These are phyloP conservation scores for Steccherinum ochraceum DNA, from an alignment of 768 basidiomycete genomes.

Conservation along the genomic window DNA sequence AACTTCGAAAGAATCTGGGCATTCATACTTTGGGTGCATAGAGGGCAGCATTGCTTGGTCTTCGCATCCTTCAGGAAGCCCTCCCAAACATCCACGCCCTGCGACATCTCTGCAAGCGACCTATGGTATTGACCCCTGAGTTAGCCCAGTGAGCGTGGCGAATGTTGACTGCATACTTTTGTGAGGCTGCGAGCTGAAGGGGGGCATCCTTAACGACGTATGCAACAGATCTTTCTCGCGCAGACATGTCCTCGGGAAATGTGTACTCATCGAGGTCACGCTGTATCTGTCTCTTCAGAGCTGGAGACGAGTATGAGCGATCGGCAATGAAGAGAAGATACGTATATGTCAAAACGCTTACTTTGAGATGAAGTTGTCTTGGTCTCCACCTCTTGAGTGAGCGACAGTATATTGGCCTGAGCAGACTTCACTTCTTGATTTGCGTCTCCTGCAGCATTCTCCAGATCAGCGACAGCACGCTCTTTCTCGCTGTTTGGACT, in stretches of 20 bases:
- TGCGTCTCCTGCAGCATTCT: constrained; percentile 34
- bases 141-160: too few relatives aligned
- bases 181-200: not conserved
- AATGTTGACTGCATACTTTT: not conserved
- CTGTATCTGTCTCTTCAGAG: constrained; percentile 41
- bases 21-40: constrained; percentile 67
- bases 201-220: not conserved
- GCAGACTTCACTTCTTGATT: constrained; percentile 56
- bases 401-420: constrained; percentile 54
- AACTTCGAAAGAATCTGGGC: constrained; percentile 50
- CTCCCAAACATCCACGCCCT: constrained; percentile 21
- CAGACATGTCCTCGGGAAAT: not conserved
- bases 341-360: constrained; percentile 24
- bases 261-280: constrained; percentile 27
- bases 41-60: constrained; percentile 61
- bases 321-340: not conserved
- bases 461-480: constrained; percentile 44
- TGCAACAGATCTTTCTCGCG: not conserved
- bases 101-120: too few relatives aligned
- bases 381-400: constrained; percentile 52
- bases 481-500: constrained; percentile 65
- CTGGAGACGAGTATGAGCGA: constrained; percentile 29
- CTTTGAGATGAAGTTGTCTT: constrained; percentile 62
- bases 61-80: constrained; percentile 50
- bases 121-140: too few relatives aligned